Conservation (phyloP, 2,329 filamentous ascomycete species). For the Waltergamsia citrina region DNA sequence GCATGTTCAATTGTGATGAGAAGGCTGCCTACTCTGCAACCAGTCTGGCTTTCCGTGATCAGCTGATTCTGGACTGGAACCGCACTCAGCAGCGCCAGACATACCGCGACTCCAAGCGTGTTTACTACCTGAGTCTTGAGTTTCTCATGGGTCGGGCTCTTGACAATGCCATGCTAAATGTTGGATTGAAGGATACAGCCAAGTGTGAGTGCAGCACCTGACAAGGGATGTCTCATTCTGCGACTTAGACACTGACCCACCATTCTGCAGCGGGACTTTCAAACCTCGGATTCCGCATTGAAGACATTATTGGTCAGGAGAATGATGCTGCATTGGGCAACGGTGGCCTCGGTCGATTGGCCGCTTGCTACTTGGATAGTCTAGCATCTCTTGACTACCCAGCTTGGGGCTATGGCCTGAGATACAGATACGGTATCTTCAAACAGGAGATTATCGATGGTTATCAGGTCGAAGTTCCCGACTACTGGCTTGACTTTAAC, state of each 20-base stretch:
- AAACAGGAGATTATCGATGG: conserved; percentile 98
- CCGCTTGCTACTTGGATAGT: conserved; percentile 95
- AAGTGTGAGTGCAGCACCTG: conserved; percentile 45
- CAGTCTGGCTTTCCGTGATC: conserved; percentile 84
- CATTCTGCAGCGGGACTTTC: conserved; percentile 61
- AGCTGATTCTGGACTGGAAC: conserved; percentile 93
- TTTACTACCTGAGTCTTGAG: conserved; percentile 96
- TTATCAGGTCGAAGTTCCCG: conserved; percentile 95
- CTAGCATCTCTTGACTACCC: conserved; percentile 90
- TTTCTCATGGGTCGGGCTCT: conserved; percentile 95
- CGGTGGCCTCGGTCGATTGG: conserved; percentile 86
- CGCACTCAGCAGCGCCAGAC: conserved; percentile 96
- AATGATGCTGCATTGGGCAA: conserved; percentile 95
- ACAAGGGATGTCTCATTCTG: background rate
- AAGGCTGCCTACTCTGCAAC: conserved; percentile 85
- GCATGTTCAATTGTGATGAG: conserved; percentile 98
- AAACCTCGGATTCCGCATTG: conserved; percentile 92
- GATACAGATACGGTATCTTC: conserved; percentile 97
- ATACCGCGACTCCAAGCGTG: conserved; percentile 78
- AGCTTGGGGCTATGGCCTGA: conserved; percentile 92
- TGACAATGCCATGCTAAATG: conserved; percentile 98
- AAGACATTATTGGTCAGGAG: conserved; percentile 90
- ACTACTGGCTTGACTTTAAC: conserved; percentile 99
- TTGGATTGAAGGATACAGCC: conserved; percentile 77
- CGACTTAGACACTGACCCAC: background rate